Base-by-base conservation (phyloP, 2,329 filamentous ascomycete genomes). In the Byssothecium circinans region DNA sequence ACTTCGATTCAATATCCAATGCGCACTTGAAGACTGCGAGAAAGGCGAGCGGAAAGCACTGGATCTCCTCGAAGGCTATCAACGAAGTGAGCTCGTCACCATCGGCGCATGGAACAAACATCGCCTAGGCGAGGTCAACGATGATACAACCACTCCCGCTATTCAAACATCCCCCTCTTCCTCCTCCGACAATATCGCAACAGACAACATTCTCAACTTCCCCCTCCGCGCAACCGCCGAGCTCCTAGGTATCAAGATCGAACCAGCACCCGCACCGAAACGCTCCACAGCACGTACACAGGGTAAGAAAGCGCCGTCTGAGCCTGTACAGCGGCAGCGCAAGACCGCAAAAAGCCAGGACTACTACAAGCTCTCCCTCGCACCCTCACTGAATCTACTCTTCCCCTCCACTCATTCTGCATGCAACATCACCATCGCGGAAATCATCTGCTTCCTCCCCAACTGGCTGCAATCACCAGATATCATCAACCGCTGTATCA, bases 361-460 rank as follows among this genome's bases (percentile, higher is more conserved):
- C 19, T 23, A 42, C 27, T 14, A 33, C 27, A 42, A 33, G 30
- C 25, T 39, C 8, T 5, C 22, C 17, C 52, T 51, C 14, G 55
- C 60, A 2, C 61, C 60, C 4, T 51, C 49, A n/a, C 18, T 47
- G 2, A 50, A 53, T 10, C 44, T 64, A 2, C 41, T 29, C 4
- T 61, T 66, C 37, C 62, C 57, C 1, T 8, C 2, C 1, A 17
- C 5, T 11, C 18, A 36, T 4, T 56, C 50, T 8, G 63, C n/a
- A n/a, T n/a, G n/a, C n/a, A n/a, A 65, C 23, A 38, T 65, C 11
- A 65, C 62, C 4, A 50, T 63, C 4, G 58, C 56, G 7, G 65
- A 68, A 29, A 50, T 65, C 7, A 34, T 56, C 7, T 49, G 57
- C 3, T 65, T 67, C 39, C 17, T 63, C 4, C 61, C 64, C 1